Evolutionary conservation across 805 yeast species (phyloP).

Genomic region (Wickerhamomyces bovis): DNA sequence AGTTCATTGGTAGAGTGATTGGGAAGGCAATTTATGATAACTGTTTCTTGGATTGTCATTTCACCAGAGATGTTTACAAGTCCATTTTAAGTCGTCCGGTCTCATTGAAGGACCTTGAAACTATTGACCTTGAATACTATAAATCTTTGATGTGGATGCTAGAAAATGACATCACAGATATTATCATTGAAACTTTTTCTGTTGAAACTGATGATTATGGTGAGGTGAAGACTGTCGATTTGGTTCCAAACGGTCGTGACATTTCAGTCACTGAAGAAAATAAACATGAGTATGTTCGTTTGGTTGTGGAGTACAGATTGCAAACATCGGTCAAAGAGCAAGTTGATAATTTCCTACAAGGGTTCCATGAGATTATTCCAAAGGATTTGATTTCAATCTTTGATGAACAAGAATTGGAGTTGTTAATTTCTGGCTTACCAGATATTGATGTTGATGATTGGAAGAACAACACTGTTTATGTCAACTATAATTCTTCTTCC

Average conservation of each 20-base stretch:
- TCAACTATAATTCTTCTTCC: slow-evolving; percentile 75
- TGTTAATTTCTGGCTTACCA: slow-evolving; percentile 89
- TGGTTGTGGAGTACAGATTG: slow-evolving; percentile 81
- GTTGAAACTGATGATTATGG: slow-evolving; percentile 93
- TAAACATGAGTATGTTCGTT: slow-evolving; percentile 81
- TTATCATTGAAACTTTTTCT: slow-evolving; percentile 89
- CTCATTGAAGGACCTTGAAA: slow-evolving; percentile 88
- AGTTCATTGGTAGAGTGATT: slow-evolving; percentile 87
- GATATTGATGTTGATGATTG: slow-evolving; percentile 95
- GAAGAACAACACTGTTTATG: slow-evolving; percentile 79
- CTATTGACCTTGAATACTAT: slow-evolving; percentile 85
- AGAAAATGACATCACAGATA: slow-evolving; percentile 93
- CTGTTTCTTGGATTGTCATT: slow-evolving; percentile 86
- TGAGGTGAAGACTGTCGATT: slow-evolving; percentile 75
- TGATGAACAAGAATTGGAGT: slow-evolving; percentile 92
- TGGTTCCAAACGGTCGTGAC: slow-evolving; percentile 75
- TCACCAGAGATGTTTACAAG: slow-evolving; percentile 92
- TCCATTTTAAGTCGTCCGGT: slow-evolving; percentile 73
- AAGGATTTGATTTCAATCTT: slow-evolving; percentile 77
- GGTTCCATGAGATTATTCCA: slow-evolving; percentile 88
- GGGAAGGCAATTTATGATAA: slow-evolving; percentile 92
- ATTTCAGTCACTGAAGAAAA: slow-evolving; percentile 86
- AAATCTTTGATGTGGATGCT: slow-evolving; percentile 93
- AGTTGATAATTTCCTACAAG: slow-evolving; percentile 75
- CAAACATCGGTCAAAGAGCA: slow-evolving; percentile 82